phyloP scores from a whole-genome alignment of 2,329 filamentous ascomycete species.

The Penicillium sumatraense region DNA sequence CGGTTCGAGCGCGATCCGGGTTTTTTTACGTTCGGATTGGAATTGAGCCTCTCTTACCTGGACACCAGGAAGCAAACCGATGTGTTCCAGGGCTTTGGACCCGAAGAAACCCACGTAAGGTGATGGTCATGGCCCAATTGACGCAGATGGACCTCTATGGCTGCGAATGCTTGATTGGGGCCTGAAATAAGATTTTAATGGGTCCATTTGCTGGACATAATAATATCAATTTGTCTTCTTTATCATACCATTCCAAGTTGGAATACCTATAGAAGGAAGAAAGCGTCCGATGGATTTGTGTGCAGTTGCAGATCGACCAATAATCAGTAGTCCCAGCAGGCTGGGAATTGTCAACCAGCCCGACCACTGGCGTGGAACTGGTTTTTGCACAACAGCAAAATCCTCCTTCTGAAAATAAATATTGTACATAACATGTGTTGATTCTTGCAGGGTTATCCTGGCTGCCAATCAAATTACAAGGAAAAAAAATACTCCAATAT shows the following conservation, averaged over 20 bases:
- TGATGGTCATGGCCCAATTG: neutral
- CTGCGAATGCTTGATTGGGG: too few relatives aligned
- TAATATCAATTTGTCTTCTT: neutral
- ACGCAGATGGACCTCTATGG: neutral
- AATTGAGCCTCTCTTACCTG: constrained; percentile 4
- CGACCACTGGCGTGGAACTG: constrained; percentile 18
- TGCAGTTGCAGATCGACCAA: constrained; percentile 28
- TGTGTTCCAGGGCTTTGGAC: constrained; percentile 24
- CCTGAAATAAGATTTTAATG: too few relatives aligned
- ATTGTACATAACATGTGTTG: constrained; percentile 4
- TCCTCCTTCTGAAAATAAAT: constrained; percentile 5
- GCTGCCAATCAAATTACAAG: neutral
- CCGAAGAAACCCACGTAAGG: neutral
- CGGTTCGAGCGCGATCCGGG: constrained; percentile 13
- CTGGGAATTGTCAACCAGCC: constrained; percentile 32
- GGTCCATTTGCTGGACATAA: too few relatives aligned
- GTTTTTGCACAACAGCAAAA: neutral
- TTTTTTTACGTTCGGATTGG: neutral
- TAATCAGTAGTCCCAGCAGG: constrained; percentile 30
- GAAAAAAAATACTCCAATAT: neutral
- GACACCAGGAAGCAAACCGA: constrained; percentile 15
- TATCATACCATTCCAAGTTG: neutral
- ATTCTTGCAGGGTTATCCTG: constrained; percentile 14
- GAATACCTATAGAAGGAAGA: neutral
- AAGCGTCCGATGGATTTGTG: neutral